Evolutionary conservation across 2,329 filamentous ascomycete species (phyloP).

Genomic region (Ascochyta clinopodiicola): DNA sequence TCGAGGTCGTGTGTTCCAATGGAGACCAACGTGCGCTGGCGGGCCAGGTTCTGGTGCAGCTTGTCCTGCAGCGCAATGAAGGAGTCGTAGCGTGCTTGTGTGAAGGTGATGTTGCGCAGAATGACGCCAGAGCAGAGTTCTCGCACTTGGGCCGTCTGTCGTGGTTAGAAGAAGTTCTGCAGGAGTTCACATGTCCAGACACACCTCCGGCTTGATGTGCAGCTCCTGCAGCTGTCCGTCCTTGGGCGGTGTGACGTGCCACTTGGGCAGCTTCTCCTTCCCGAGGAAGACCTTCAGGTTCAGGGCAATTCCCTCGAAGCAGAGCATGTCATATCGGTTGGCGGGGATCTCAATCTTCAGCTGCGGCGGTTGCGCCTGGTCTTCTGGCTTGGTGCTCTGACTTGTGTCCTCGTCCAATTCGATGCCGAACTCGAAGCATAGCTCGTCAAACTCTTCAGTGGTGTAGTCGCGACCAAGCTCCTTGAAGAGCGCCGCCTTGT

Average conservation of each 20-base stretch:
- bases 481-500: constrained; percentile 95
- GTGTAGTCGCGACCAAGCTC: constrained; percentile 91
- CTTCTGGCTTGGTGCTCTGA: constrained; percentile 43
- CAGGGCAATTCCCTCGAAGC: constrained; percentile 94
- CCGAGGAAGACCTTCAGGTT: constrained; percentile 95
- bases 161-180: constrained; percentile 20
- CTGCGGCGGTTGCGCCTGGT: constrained; percentile 79
- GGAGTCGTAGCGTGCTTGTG: constrained; percentile 87
- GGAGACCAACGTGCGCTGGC: constrained; percentile 90
- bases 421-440: constrained; percentile 98
- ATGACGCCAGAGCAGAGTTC: constrained; percentile 91
- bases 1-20: constrained; percentile 98
- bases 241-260: constrained; percentile 74
- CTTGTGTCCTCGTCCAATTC: constrained; percentile 87
- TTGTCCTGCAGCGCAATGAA: constrained; percentile 99
- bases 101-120: constrained; percentile 89
- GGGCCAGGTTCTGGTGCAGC: constrained; percentile 92
- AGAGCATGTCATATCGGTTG: constrained; percentile 93
- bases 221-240: constrained; percentile 79
- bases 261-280: constrained; percentile 77
- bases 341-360: constrained; percentile 98
- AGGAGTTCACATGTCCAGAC: constrained; percentile 10
- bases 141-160: constrained; percentile 76
- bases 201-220: constrained; percentile 72
- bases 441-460: constrained; percentile 91